Evolutionary conservation across 352 stramenopile genomes (phyloP).

Genomic region (Phytopythium helicoides): DNA sequence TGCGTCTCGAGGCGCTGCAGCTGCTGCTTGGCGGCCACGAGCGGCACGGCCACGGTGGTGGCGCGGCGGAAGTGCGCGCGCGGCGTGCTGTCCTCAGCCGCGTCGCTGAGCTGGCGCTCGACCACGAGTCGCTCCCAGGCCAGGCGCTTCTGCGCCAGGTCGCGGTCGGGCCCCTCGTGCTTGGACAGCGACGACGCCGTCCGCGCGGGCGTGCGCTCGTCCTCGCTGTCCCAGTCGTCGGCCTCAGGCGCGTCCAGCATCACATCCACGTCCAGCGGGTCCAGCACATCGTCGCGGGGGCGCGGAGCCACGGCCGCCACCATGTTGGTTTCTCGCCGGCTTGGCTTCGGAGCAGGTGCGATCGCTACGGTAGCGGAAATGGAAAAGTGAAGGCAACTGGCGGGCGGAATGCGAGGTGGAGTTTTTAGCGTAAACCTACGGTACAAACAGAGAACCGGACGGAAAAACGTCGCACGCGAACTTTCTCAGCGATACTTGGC

Average conservation of each 20-base stretch:
- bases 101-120: not conserved
- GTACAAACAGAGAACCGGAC: too few relatives aligned
- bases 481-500: too few relatives aligned
- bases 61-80: slow-evolving; percentile 41
- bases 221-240: slow-evolving; percentile 11
- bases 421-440: too few relatives aligned
- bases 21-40: slow-evolving; percentile 7
- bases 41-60: slow-evolving; percentile 46
- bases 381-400: too few relatives aligned
- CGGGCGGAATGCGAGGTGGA: too few relatives aligned
- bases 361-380: too few relatives aligned
- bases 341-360: too few relatives aligned
- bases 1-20: slow-evolving; percentile 7
- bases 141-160: slow-evolving; percentile 3
- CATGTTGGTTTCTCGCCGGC: too few relatives aligned
- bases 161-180: not conserved
- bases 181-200: not conserved
- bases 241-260: slow-evolving; percentile 15
- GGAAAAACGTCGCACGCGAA: too few relatives aligned
- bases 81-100: slow-evolving; percentile 7
- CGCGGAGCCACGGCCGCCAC: too few relatives aligned
- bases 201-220: not conserved
- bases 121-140: slow-evolving; percentile 3
- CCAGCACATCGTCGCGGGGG: not conserved
- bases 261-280: not conserved